These are phyloP conservation scores for Penicillium robsamsonii DNA, from an alignment of 495 filamentous ascomycete species.

Conservation along the genomic window DNA sequence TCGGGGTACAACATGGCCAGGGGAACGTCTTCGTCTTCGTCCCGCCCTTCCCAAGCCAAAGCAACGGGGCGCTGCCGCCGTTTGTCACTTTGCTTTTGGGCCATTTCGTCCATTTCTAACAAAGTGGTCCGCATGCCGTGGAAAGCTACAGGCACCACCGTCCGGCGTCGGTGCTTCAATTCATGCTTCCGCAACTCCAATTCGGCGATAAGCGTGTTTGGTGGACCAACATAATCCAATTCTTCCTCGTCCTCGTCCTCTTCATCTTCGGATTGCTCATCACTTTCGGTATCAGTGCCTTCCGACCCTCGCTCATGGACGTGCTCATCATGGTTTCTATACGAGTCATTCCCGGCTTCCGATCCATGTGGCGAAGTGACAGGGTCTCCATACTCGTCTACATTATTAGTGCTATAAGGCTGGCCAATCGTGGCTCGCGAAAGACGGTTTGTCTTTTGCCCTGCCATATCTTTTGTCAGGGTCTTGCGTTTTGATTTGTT, in stretches of 20 bases:
- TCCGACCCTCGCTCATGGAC: conserved; percentile 18
- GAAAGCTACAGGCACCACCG: conserved; percentile 57
- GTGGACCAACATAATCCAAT: conserved; percentile 61
- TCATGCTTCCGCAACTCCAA: conserved; percentile 85
- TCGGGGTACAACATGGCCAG: conserved; percentile 74
- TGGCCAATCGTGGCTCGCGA: conserved; percentile 26
- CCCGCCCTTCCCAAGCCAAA: conserved; percentile 84
- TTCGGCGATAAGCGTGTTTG: conserved; percentile 90
- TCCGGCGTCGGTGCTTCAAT: conserved; percentile 70
- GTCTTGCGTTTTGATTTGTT: conserved; percentile 39
- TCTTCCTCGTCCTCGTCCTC: conserved; percentile 42
- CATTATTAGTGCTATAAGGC: conserved; percentile 16
- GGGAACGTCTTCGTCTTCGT: conserved; percentile 75
- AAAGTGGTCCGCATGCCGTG: conserved; percentile 86
- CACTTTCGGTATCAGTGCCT: conserved; percentile 23
- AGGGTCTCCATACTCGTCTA: conserved; percentile 11
- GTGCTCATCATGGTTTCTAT: conserved; percentile 20
- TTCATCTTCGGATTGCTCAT: conserved; percentile 26
- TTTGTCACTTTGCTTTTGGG: conserved; percentile 75
- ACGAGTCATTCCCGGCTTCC: conserved; percentile 21
- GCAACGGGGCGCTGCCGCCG: conserved; percentile 72
- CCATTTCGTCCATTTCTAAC: conserved; percentile 85
- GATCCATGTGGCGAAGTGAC: conserved; percentile 4
- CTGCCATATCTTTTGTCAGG: conserved; percentile 21
- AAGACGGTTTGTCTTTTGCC: conserved; percentile 21